Evolutionary conservation across 495 filamentous ascomycete species (phyloP), one percentile per base, ranked within the genome.

Genomic region (Gamarada debralockiae): DNA sequence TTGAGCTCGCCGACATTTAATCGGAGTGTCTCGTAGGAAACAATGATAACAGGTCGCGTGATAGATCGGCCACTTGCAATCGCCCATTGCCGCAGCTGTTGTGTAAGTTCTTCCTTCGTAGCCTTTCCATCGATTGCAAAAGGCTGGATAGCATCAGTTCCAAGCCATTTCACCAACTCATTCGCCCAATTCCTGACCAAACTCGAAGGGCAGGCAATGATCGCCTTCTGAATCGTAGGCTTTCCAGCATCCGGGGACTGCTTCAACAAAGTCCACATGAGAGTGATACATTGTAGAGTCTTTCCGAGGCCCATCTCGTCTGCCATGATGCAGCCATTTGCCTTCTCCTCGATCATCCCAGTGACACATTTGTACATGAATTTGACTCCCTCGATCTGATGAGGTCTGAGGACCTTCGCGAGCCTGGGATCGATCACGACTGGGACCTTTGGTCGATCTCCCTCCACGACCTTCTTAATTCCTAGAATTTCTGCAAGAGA

Each of bases 241-340:
- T 95, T 97, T 29, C 93, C 93, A 41, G 92, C 89, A 22, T 96
- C 92, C 1, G 92, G 86, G 6, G 91, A 95, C 63, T 99, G 93
- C 67, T 96, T 97, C 10, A 99, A 70, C 2, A 99, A 72, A 10
- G 92, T 97, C 93, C 93, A 99, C 79, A 99, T 91, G 31, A 89
- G 73, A 14, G 72, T 78, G 51, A 80, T 80, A 62, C 75, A 81
- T 58, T 78, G 73, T 1, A 95, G 76, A 12, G 93, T 99, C 72
- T 99, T 99, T 40, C 93, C 93, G 27, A 99, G 69, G 39, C 93
- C 93, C 93, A 99, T 99, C 61, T 96, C 93, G 65, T 99, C 93
- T 57, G 93, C 93, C 93, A 99, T 99, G 65, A 99, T 99, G 65
- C 93, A 97, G 0, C 93, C 93, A 70, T 97, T 89, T 20, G 95